Conservation (phyloP, 2,329 filamentous ascomycete species). For the Aspergillus spinulosporus region DNA sequence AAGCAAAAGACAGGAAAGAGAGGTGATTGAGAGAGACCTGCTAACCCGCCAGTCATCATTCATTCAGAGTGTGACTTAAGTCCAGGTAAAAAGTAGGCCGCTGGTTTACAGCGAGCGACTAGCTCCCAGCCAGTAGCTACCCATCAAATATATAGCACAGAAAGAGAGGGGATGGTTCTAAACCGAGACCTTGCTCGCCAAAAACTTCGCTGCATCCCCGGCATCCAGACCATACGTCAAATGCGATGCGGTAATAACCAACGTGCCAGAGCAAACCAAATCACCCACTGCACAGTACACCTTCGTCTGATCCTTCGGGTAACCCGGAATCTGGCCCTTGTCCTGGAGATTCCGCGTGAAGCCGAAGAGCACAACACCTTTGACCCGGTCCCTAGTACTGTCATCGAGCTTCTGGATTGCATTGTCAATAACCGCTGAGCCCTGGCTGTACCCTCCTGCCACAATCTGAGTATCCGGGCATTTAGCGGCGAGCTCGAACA, state of each 20-base stretch:
- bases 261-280: slow-evolving; percentile 21
- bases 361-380: slow-evolving; percentile 47
- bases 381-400: slow-evolving; percentile 31
- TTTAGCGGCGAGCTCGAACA: slow-evolving; percentile 46
- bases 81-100: no score
- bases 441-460: slow-evolving; percentile 47
- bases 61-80: no score
- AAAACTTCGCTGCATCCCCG: slow-evolving; percentile 16
- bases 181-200: slow-evolving; percentile 12
- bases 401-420: slow-evolving; percentile 39
- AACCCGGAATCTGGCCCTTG: slow-evolving; percentile 20
- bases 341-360: slow-evolving; percentile 26
- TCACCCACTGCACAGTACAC: slow-evolving; percentile 23
- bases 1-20: no score
- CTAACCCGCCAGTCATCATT: no score
- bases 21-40: no score
- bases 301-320: slow-evolving; percentile 22
- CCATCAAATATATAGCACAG: no score
- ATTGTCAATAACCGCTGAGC: slow-evolving; percentile 47
- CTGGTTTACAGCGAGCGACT: no score
- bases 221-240: slow-evolving; percentile 22
- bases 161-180: background rate
- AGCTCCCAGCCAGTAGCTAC: no score
- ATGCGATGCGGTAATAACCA: slow-evolving; percentile 21
- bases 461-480: slow-evolving; percentile 49